Base-by-base conservation (phyloP, 371 early-diverging fungal species). In the Mortierella polycephala region DNA sequence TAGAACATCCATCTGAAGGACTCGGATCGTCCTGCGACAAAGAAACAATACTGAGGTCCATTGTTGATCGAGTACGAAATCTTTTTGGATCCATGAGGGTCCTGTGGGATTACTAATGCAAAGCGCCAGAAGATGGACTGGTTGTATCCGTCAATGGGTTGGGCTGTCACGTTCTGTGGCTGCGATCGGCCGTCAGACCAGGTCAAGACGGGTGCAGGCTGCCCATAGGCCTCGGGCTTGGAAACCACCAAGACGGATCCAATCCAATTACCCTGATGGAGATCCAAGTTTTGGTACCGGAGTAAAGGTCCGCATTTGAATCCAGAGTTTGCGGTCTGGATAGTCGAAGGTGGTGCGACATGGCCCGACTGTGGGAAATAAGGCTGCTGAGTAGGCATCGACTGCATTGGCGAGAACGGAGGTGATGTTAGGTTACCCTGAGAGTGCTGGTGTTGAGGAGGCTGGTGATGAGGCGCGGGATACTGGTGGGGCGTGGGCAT, bases 1-100 rank as follows among this genome's bases (percentile, higher is more conserved):
- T 71, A 77, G 47, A 77, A 77, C 68, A 81, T 81, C 83, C 87
- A 90, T 2, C 87, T 77, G 86, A 88, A 91, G 16, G 82, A 63
- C 65, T 83, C 81, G 46, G 81, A 66, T 57, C 83, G 76, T 46
- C 83, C 84, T 0, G 88, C 85, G 41, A 88, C 72, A 70, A 62
- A 69, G 81, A 88, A 88, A 64, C 49, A 55, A 61, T 86, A 81
- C 3, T 66, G 65, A 1, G 81, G 81, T 0, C 81, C 82, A 11
- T 58, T 41, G 81, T 88, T 85, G 53, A 88, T 65, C 41, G 79
- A 68, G 67, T 88, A 88, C 60, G 67, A 70, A 14, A 88, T 71
- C 56, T 57, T 58, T 56, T 71, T 72, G 47, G 69, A 62, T 7
- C 14, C 64, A 5, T 72, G 62, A 20, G 58, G 58, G 30, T 84